A percentile compares a stretch with the other conserved stretches of the same genome.
phyloP scores from a whole-genome alignment of 1,284 basidiomycete species.

The Kalmanozyma brasiliensis region DNA sequence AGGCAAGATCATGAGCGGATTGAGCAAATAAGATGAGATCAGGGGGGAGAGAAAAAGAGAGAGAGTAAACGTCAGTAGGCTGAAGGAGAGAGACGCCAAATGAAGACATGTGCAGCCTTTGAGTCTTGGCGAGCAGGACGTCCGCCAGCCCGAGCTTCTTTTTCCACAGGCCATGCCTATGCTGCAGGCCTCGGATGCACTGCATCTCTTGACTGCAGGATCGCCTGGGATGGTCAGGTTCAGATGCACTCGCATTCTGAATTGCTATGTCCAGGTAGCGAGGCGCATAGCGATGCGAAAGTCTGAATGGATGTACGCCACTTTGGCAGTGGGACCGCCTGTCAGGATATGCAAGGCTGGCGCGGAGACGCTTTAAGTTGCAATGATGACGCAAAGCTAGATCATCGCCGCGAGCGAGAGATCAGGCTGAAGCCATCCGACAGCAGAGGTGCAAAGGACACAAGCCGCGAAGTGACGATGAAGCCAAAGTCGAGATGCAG shows the following conservation, averaged over 20 bases:
- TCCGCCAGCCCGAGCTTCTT: conserved; percentile 7
- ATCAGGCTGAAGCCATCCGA: background rate
- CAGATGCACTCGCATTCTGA: no score
- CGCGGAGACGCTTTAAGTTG: conserved; percentile 2
- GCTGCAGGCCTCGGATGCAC: no score
- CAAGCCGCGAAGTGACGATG: background rate
- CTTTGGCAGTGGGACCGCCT: background rate
- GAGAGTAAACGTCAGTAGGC: conserved; percentile 4
- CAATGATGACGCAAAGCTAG: conserved; percentile 12
- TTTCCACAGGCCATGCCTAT: no score
- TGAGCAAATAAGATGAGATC: no score
- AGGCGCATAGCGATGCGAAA: no score
- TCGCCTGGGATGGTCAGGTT: no score
- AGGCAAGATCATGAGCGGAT: no score
- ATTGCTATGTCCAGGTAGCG: no score
- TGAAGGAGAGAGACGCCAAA: background rate
- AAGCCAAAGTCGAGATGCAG: conserved; percentile 6
- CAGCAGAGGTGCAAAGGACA: background rate
- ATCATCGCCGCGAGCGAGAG: conserved; percentile 8
- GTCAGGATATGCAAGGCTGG: conserved; percentile 10
- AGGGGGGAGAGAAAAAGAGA: background rate
- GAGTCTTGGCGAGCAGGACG: background rate
- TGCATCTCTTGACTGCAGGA: no score
- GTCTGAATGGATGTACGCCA: background rate
- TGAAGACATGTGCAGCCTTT: background rate